These are phyloP conservation scores for Solanum peruvianum DNA, from an alignment of 257 asterid genomes.

Conservation along the genomic window DNA sequence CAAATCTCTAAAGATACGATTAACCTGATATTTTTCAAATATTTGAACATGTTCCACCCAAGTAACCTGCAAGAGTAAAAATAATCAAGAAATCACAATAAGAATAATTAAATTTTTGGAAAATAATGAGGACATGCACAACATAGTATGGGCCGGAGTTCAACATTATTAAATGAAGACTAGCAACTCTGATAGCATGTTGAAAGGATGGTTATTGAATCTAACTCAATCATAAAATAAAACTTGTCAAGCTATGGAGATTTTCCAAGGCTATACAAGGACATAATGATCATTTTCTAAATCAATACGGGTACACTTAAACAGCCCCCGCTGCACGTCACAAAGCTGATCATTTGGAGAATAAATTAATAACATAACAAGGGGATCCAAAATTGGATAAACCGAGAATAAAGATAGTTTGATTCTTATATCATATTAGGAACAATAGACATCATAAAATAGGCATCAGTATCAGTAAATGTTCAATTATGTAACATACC, in stretches of 20 bases:
- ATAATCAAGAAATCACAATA: neutral
- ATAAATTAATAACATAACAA: neutral
- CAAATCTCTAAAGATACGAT: constrained; percentile 47
- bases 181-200: no score
- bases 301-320: no score
- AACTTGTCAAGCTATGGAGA: no score
- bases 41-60: constrained; percentile 83
- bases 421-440: neutral
- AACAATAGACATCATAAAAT: neutral
- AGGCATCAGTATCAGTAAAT: neutral
- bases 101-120: neutral
- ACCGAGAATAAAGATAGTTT: neutral
- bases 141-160: no score
- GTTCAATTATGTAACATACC: neutral
- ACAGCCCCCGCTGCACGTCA: no score
- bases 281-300: no score
- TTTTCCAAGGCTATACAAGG: no score
- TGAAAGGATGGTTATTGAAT: no score
- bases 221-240: no score
- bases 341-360: neutral
- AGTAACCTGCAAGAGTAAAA: constrained; percentile 28
- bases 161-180: no score
- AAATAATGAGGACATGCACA: neutral
- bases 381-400: neutral
- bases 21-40: constrained; percentile 40